Base-by-base conservation (phyloP, 345 rosid species). In the Geranium rotundifolium region DNA sequence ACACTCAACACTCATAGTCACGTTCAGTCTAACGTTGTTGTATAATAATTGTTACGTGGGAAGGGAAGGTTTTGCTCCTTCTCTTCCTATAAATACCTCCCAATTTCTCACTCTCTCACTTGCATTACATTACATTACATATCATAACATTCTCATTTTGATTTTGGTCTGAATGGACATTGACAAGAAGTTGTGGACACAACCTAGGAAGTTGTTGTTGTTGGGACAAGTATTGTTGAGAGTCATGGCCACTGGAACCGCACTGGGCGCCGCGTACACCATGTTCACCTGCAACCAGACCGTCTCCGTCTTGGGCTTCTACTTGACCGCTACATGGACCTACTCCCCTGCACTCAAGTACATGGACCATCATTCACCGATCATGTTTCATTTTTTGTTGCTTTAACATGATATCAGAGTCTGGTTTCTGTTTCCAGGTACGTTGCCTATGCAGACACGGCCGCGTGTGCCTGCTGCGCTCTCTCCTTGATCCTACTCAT, bases 341-440 rank as follows among this genome's bases (percentile, higher is more conserved):
- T 46, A 46, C 52, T 46, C 52, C 52, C 52, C 52, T 46, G 52
- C 52, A 3, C 12, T 46, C 52, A 46, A 46, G 52, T 46, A 46
- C 12, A 41, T 12, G 10, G 1, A 41, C 10, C 6, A 0, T 4
- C 0, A 34, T 34, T 34, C 41, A 0, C 7, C 4, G 41, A 34
- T 34, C 41, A 23, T 23, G 27, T 23, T 23, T 23, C 27, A 23
- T 23, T 23, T 23, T 23, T 23, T 23, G 27, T 23, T 2, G 27
- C 2, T 23, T 23, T 23, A 23, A 23, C 27, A 23, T 23, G 27
- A 23, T 23, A 23, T 23, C 27, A 23, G 27, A 23, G 27, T 23
- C 2, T 2, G 27, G 27, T 23, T 23, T 23, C 6, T 34, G 10
- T 46, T 56, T 64, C 20, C 81, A 84, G 89, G 87, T 87, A 80